Percentiles rank a stretch among this genome's conserved stretches.
Evolutionary conservation across 2,329 filamentous ascomycete genomes (phyloP).

Genomic region (Dendryphion nanum): DNA sequence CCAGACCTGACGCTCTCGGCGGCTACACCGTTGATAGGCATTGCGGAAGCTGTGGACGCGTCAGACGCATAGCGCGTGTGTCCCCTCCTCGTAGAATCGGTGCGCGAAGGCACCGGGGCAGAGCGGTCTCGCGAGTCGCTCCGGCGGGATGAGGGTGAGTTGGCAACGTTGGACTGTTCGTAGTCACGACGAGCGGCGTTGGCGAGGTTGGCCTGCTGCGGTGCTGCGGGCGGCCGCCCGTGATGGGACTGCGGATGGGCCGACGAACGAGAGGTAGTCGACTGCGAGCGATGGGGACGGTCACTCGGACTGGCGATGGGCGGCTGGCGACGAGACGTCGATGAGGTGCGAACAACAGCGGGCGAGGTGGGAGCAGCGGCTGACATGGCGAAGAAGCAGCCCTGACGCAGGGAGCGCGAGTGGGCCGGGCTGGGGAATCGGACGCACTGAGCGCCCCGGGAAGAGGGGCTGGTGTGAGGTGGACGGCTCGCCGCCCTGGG

Average conservation of each 20-base stretch:
- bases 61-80: slow-evolving; percentile 49
- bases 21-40: slow-evolving; percentile 39
- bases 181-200: slow-evolving; percentile 66
- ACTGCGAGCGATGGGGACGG: slow-evolving; percentile 37
- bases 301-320: too few relatives aligned
- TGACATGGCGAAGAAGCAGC: too few relatives aligned
- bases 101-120: slow-evolving; percentile 47
- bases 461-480: slow-evolving; percentile 12
- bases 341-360: slow-evolving; percentile 38
- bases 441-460: slow-evolving; percentile 17
- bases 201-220: slow-evolving; percentile 49
- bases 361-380: slow-evolving; percentile 43
- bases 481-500: slow-evolving; percentile 4
- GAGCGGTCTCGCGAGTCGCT: slow-evolving; percentile 63
- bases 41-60: slow-evolving; percentile 36
- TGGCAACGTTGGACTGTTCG: slow-evolving; percentile 68
- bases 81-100: slow-evolving; percentile 53
- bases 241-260: slow-evolving; percentile 20
- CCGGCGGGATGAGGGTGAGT: slow-evolving; percentile 60
- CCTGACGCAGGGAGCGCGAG: slow-evolving; percentile 25
- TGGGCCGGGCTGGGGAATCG: slow-evolving; percentile 3
- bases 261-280: slow-evolving; percentile 32
- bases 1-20: slow-evolving; percentile 26
- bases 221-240: slow-evolving; percentile 19
- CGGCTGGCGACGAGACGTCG: slow-evolving; percentile 27